Evolutionary conservation across 2,329 filamentous ascomycete species (phyloP), one percentile per base, ranked within the genome.

Genomic region (Aspergillus flavus): DNA sequence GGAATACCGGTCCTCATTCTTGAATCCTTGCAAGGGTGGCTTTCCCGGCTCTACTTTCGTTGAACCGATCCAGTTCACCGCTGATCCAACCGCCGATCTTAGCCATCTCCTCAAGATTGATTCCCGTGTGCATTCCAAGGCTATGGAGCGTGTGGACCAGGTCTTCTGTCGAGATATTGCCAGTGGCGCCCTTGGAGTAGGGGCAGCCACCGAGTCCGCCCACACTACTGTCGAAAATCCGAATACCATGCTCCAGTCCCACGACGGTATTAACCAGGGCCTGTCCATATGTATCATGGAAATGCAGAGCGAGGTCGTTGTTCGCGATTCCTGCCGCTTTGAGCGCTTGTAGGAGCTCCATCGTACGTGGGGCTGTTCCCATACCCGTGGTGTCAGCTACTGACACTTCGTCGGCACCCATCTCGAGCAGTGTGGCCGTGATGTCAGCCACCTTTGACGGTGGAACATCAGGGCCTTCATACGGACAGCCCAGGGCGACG

Each of bases 301-400:
- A 89, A 72, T 90, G 87, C 62, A 89, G 76, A 1, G 87, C 87
- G 11, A 90, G 70, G 65, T 89, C 87, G 43, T 82, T 83, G 59
- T 81, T 84, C 58, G 85, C 82, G 57, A 90, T 84, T 0, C 87
- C 87, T 1, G 87, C 87, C 21, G 86, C 84, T 34, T 81, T 82
- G 58, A 90, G 74, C 2, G 86, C 84, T 64, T 85, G 81, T 54
- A 90, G 77, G 2, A 90, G 79, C 66, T 85, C 83, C 62, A 81
- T 75, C 0, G 87, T 89, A 58, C 84, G 82, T 1, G 86, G 86
- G 11, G 86, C 86, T 1, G 87, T 90, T 19, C 87, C 87, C 87
- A 89, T 89, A 52, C 87, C 87, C 0, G 87, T 90, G 1, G 87
- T 90, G 67, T 90, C 87, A 1, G 86, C 87, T 1, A 90, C 85